Percentiles rank a stretch among this genome's conserved stretches.
phyloP scores from a whole-genome alignment of 768 basidiomycete species.

The Rhodotorula toruloides region DNA sequence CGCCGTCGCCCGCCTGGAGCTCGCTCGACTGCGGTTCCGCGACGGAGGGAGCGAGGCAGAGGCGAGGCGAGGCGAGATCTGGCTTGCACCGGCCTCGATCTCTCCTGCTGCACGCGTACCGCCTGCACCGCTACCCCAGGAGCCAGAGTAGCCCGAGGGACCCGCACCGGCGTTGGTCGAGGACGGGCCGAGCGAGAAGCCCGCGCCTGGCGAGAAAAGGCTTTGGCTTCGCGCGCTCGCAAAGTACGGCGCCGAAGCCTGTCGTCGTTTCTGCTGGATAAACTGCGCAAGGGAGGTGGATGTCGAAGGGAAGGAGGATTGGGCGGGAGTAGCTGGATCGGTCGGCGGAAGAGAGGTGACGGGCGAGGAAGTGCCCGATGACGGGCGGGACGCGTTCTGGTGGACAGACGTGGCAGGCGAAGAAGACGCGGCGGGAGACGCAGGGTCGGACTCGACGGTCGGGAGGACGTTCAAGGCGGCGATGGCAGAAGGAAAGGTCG shows the following conservation, averaged over 20 bases:
- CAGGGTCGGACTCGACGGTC: neutral
- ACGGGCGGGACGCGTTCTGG: conserved; percentile 5
- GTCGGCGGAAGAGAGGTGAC: conserved; percentile 8
- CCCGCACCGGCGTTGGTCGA: neutral
- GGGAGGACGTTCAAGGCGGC: neutral
- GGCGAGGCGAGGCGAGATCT: no score
- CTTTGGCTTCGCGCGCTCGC: conserved; percentile 15
- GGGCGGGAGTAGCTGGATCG: conserved; percentile 12
- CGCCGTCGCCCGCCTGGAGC: conserved; percentile 15
- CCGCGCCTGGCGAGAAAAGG: conserved; percentile 13
- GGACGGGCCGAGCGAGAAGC: conserved; percentile 2
- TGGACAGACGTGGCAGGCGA: no score
- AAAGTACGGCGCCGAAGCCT: conserved; percentile 37
- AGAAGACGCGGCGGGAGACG: neutral
- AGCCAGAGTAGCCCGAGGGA: neutral
- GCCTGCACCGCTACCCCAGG: conserved; percentile 6
- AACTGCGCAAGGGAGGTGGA: conserved; percentile 33
- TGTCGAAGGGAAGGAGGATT: conserved; percentile 12
- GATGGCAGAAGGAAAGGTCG: conserved; percentile 9
- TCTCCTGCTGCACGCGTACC: no score
- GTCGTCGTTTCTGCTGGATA: conserved; percentile 36
- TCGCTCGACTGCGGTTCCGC: conserved; percentile 10
- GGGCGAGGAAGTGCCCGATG: conserved; percentile 11
- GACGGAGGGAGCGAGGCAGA: neutral
- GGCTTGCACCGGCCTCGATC: no score